A percentile compares a stretch with the other conserved stretches of the same genome.
These are phyloP conservation scores for Zopfochytrium polystomum DNA, from an alignment of 371 early-diverging fungal species.

Conservation along the genomic window DNA sequence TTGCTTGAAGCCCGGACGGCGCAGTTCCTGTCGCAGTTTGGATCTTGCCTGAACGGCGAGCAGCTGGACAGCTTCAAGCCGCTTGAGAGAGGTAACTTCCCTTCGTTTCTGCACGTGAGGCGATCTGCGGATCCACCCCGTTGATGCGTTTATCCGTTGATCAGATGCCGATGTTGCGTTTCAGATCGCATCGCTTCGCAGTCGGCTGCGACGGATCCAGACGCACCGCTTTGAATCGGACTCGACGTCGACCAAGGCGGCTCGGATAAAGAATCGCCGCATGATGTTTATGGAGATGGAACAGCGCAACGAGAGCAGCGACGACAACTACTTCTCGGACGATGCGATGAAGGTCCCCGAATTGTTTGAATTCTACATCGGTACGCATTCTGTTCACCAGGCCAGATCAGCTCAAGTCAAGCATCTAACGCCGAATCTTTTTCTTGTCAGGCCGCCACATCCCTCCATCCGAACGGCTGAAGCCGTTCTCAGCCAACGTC, in stretches of 20 bases:
- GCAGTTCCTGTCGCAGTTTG: not conserved
- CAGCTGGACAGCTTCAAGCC: too few species aligned
- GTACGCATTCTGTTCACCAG: constrained; percentile 14
- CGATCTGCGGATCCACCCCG: too few species aligned
- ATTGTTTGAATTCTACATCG: constrained; percentile 24
- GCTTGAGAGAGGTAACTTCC: too few species aligned
- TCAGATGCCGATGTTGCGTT: too few species aligned
- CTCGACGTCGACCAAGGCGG: too few species aligned
- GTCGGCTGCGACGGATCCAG: not conserved
- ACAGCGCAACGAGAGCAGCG: not conserved
- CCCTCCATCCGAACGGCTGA: constrained; percentile 9
- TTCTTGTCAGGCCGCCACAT: constrained; percentile 17
- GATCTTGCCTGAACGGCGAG: too few species aligned
- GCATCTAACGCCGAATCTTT: too few species aligned
- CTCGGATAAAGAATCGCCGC: not conserved
- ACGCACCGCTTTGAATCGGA: not conserved
- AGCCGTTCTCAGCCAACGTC: constrained; percentile 12
- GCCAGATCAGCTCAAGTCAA: too few species aligned
- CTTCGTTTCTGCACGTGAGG: too few species aligned
- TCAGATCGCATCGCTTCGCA: not conserved
- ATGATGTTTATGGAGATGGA: not conserved
- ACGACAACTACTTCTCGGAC: constrained; percentile 14
- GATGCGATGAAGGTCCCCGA: constrained; percentile 11
- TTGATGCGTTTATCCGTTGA: too few species aligned
- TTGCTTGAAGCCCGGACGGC: not conserved